These are phyloP conservation scores for Paraphaeosphaeria sporulosa DNA, from an alignment of 2,329 filamentous ascomycete genomes.

Conservation along the genomic window DNA sequence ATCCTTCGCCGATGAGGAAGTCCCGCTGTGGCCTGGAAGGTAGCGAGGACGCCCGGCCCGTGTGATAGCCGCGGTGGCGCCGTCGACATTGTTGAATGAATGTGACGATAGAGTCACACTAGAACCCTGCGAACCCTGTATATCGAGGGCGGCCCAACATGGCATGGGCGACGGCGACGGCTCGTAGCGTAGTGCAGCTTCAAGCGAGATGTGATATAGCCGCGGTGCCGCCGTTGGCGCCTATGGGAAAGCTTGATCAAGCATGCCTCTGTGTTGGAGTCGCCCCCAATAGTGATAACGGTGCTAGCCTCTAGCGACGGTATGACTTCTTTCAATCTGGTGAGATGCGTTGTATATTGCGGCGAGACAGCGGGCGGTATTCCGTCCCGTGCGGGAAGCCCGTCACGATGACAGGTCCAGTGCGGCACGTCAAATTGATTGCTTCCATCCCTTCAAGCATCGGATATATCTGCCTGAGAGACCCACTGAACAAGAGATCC, in stretches of 20 bases:
- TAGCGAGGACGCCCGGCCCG: background rate
- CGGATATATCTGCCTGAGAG: background rate
- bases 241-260: background rate
- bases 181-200: background rate
- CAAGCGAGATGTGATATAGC: background rate
- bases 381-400: background rate
- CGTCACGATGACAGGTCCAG: background rate
- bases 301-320: background rate
- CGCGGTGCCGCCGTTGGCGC: conserved; percentile 5
- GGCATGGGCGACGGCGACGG: background rate
- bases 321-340: background rate
- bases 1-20: background rate
- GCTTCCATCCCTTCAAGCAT: background rate
- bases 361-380: background rate
- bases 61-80: conserved; percentile 1
- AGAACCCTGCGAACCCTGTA: background rate
- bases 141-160: background rate
- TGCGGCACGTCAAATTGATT: background rate
- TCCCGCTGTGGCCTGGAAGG: background rate
- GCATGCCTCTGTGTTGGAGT: background rate
- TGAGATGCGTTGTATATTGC: background rate
- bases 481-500: background rate
- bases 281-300: background rate
- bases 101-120: background rate
- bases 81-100: background rate